These are phyloP conservation scores for Dipodascopsis tothii DNA, from an alignment of 805 yeast genomes.

Conservation along the genomic window DNA sequence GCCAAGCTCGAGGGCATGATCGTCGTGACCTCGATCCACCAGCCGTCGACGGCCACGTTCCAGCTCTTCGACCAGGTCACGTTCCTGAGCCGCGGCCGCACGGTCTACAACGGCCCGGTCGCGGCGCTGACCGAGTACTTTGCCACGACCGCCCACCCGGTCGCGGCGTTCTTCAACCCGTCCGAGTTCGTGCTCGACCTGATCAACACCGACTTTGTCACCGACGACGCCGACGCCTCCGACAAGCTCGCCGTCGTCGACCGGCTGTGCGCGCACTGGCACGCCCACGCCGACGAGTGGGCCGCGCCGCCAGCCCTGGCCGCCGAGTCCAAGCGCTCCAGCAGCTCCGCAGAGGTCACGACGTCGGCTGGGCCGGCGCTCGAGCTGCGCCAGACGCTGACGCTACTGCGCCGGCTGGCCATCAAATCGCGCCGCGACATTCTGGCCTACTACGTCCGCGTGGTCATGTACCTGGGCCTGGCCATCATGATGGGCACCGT, in stretches of 20 bases:
- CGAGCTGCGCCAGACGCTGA: conserved; percentile 14
- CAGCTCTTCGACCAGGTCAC: conserved; percentile 29
- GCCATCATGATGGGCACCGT: conserved; percentile 40
- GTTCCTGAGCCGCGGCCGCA: conserved; percentile 29
- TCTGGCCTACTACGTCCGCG: conserved; percentile 35
- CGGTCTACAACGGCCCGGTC: conserved; percentile 20
- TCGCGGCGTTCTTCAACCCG: conserved; percentile 27
- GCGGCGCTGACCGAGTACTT: conserved; percentile 23
- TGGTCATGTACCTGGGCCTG: conserved; percentile 36
- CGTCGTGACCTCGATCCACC: conserved; percentile 31
- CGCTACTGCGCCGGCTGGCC: conserved; percentile 29
- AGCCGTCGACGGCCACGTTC: conserved; percentile 33
- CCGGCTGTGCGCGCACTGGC: not conserved
- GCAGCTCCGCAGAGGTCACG: not conserved
- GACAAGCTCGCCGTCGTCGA: not conserved
- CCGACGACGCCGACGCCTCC: not conserved
- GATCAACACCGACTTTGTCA: conserved; percentile 27
- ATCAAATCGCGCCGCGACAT: conserved; percentile 34
- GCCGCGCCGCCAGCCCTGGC: not conserved
- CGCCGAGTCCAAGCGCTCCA: not conserved
- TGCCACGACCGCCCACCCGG: conserved; percentile 14
- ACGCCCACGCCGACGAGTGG: not conserved
- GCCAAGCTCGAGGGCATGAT: conserved; percentile 2
- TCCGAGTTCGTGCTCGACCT: conserved; percentile 31
- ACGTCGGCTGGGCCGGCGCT: not conserved